These are phyloP conservation scores for Mortierella sp. DNA, from an alignment of 371 early-diverging fungal species.

Conservation along the genomic window DNA sequence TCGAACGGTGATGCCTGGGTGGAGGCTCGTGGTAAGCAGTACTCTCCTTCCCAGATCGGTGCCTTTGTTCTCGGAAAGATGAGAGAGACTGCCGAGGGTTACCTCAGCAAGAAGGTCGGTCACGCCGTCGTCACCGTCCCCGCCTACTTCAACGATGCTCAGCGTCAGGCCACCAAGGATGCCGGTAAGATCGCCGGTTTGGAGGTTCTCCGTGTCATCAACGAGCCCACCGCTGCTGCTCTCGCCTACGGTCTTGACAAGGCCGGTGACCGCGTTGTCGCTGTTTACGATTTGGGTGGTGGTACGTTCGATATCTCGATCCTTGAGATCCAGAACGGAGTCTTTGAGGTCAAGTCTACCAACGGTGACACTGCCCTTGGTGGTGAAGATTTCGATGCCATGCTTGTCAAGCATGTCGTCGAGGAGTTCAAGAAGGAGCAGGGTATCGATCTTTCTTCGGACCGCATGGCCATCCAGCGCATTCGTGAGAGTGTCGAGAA, in stretches of 20 bases:
- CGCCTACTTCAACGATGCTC: slow-evolving; percentile 88
- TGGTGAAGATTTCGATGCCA: slow-evolving; percentile 98
- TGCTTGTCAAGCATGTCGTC: slow-evolving; percentile 80
- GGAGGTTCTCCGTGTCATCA: slow-evolving; percentile 95
- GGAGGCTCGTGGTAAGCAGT: slow-evolving; percentile 88
- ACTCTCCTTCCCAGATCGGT: slow-evolving; percentile 97
- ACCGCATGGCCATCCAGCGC: slow-evolving; percentile 89
- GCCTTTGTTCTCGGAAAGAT: slow-evolving; percentile 95
- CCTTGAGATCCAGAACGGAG: slow-evolving; percentile 93
- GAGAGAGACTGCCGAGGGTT: slow-evolving; percentile 94
- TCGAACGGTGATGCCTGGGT: slow-evolving; percentile 97
- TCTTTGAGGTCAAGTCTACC: slow-evolving; percentile 96
- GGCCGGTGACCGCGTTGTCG: slow-evolving; percentile 84
- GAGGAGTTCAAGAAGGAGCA: slow-evolving; percentile 86
- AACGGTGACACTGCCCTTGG: slow-evolving; percentile 96
- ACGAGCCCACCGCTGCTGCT: slow-evolving; percentile 99
- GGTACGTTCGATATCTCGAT: slow-evolving; percentile 99
- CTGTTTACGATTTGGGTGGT: slow-evolving; percentile 98
- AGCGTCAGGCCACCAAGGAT: slow-evolving; percentile 98
- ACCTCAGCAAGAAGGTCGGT: slow-evolving; percentile 82
- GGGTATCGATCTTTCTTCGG: slow-evolving; percentile 76
- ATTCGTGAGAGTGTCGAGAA: slow-evolving; percentile 95
- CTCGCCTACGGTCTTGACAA: slow-evolving; percentile 94
- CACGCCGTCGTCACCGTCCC: slow-evolving; percentile 89
- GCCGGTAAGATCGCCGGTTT: slow-evolving; percentile 96